phyloP scores from a whole-genome alignment of 1,284 basidiomycete species.

The Rhodotorula sp. region DNA sequence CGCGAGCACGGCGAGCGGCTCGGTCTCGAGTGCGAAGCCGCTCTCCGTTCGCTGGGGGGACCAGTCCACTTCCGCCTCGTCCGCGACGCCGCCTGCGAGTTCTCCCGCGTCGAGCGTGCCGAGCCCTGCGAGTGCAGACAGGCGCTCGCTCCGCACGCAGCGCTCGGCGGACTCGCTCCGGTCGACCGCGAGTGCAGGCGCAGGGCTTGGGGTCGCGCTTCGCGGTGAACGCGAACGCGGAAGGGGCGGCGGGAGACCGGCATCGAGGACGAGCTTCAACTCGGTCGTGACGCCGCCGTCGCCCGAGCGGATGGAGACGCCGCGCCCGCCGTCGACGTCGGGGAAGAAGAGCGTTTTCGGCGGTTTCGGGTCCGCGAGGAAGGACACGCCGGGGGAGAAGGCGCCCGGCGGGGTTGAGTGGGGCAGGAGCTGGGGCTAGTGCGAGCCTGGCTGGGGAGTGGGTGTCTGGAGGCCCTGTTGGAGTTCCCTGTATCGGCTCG shows the following conservation, averaged over 20 bases:
- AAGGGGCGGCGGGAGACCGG: background rate
- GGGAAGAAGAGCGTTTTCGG: background rate
- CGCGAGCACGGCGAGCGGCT: background rate
- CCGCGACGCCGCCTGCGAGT: background rate
- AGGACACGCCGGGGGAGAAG: background rate
- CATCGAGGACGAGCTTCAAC: background rate
- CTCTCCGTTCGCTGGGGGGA: slow-evolving; percentile 14
- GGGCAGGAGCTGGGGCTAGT: slow-evolving; percentile 9
- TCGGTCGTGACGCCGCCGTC: slow-evolving; percentile 20
- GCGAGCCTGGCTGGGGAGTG: too few species aligned
- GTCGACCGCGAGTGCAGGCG: too few species aligned
- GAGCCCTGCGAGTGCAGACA: background rate
- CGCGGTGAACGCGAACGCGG: too few species aligned
- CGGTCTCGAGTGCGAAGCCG: background rate
- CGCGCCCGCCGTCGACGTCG: background rate
- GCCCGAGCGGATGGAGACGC: background rate
- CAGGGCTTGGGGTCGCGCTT: too few species aligned
- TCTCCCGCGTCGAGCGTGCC: background rate
- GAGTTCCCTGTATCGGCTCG: background rate
- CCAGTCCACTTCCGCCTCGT: background rate
- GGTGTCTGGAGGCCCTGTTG: background rate
- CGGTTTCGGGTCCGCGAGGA: background rate
- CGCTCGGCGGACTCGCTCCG: background rate
- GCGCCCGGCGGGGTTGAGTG: slow-evolving; percentile 3
- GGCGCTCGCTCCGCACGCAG: background rate